These are phyloP conservation scores for Monosporascus sp. DNA, from an alignment of 2,329 filamentous ascomycete genomes.

Conservation along the genomic window DNA sequence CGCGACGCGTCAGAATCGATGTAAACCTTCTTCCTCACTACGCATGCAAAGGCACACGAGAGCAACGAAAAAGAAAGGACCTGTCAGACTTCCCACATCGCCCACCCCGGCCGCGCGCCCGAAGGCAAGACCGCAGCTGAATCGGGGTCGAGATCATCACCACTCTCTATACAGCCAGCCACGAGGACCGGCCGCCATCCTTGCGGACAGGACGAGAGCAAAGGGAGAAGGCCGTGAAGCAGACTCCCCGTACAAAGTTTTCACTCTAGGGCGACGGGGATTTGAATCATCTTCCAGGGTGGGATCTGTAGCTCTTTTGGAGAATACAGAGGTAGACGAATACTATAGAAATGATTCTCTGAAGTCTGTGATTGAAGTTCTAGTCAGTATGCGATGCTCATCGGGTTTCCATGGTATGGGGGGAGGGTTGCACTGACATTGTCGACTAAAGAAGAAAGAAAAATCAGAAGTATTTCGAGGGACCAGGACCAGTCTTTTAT, in stretches of 20 bases:
- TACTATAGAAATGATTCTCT: constrained; percentile 99
- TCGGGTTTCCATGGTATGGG: constrained; percentile 24
- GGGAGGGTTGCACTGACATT: constrained; percentile 46
- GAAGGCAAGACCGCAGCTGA: constrained; percentile 61
- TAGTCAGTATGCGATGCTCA: constrained; percentile 8
- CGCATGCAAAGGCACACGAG: constrained; percentile 39
- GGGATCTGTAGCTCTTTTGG: constrained; percentile 88
- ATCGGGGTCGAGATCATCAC: constrained; percentile 90
- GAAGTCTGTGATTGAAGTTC: constrained; percentile 18
- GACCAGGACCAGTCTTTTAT: constrained; percentile 32
- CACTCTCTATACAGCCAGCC: constrained; percentile 70
- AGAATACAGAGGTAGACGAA: constrained; percentile 87
- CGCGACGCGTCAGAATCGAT: too few species aligned
- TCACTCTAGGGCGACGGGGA: constrained; percentile 90
- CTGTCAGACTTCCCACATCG: constrained; percentile 89
- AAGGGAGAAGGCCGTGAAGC: constrained; percentile 35
- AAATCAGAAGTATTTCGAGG: constrained; percentile 31
- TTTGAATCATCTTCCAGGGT: constrained; percentile 92
- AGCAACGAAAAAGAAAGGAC: constrained; percentile 54
- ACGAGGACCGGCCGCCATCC: constrained; percentile 44
- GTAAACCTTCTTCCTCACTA: constrained; percentile 44
- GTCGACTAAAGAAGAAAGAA: constrained; percentile 52
- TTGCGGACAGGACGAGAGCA: constrained; percentile 56
- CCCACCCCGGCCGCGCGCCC: constrained; percentile 75
- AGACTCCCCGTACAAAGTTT: constrained; percentile 41